phyloP scores from a whole-genome alignment of 192 early-diverging fungal species.

The Diversispora eburnea region DNA sequence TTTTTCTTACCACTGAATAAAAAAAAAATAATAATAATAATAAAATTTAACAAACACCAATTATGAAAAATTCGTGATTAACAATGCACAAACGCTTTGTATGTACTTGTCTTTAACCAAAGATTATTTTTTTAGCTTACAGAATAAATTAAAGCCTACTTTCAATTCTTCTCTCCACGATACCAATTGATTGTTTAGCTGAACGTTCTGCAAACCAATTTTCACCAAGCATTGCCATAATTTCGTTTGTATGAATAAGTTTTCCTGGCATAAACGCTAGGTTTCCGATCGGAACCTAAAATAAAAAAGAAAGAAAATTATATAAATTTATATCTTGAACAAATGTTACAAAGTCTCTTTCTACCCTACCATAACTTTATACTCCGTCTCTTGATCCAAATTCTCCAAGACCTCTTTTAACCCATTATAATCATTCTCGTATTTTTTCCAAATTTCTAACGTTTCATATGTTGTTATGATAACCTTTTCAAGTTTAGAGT shows the following conservation, averaged over 20 bases:
- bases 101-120: too few species aligned
- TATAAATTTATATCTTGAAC: not conserved
- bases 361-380: constrained; percentile 58
- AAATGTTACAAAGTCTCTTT: not conserved
- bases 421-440: constrained; percentile 52
- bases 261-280: constrained; percentile 85
- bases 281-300: constrained; percentile 76
- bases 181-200: constrained; percentile 65
- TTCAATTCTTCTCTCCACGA: constrained; percentile 65
- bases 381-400: constrained; percentile 45
- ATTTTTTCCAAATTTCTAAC: constrained; percentile 53
- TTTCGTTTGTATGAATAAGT: constrained; percentile 90
- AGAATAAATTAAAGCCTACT: constrained; percentile 42
- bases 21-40: not conserved
- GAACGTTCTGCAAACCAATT: constrained; percentile 89
- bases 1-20: not conserved
- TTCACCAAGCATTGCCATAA: constrained; percentile 83
- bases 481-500: constrained; percentile 38
- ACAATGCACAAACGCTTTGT: too few species aligned
- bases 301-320: constrained; percentile 3
- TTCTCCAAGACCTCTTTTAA: constrained; percentile 46
- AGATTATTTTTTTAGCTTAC: not conserved
- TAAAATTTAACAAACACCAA: not conserved
- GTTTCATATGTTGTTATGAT: constrained; percentile 38
- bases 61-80: not conserved